These are phyloP conservation scores for Aureobasidium mangrovei DNA, from an alignment of 2,329 filamentous ascomycete genomes.

Conservation along the genomic window DNA sequence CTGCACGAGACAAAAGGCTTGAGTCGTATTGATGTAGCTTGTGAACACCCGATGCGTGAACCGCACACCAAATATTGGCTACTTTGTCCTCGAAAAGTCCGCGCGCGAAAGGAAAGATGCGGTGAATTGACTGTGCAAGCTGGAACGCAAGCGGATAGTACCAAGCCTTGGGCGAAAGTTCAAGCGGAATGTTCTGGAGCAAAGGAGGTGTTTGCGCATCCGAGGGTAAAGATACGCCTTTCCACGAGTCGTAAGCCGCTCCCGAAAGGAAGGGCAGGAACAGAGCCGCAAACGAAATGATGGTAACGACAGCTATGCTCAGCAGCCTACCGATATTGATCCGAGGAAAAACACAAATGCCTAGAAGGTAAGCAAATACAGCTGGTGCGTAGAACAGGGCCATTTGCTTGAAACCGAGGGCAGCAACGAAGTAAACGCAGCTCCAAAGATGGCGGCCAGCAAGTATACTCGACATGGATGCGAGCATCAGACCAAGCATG, in stretches of 20 bases:
- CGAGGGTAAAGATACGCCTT: constrained; percentile 52
- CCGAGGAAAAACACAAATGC: constrained; percentile 70
- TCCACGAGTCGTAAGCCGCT: constrained; percentile 58
- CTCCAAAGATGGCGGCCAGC: constrained; percentile 80
- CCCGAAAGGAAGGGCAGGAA: constrained; percentile 68
- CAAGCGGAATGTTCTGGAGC: constrained; percentile 52
- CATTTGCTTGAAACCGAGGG: constrained; percentile 99
- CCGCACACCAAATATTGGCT: constrained; percentile 93
- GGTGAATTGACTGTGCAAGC: constrained; percentile 72
- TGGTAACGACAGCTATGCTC: constrained; percentile 65
- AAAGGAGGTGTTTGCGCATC: constrained; percentile 41
- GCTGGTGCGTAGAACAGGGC: constrained; percentile 92
- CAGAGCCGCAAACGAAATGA: constrained; percentile 63
- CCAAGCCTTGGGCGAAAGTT: constrained; percentile 52
- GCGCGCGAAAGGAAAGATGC: constrained; percentile 93
- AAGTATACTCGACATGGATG: constrained; percentile 79
- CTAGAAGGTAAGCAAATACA: constrained; percentile 85
- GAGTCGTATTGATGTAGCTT: constrained; percentile 72
- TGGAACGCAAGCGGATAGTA: constrained; percentile 73
- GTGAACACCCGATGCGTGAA: constrained; percentile 65
- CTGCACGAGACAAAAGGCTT: constrained; percentile 63
- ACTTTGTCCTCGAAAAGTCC: constrained; percentile 98
- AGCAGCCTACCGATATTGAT: constrained; percentile 61
- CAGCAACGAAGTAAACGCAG: constrained; percentile 84
- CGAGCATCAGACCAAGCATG: constrained; percentile 86